phyloP scores from a whole-genome alignment of 495 filamentous ascomycete species.

The Lentithecium fluviatile region DNA sequence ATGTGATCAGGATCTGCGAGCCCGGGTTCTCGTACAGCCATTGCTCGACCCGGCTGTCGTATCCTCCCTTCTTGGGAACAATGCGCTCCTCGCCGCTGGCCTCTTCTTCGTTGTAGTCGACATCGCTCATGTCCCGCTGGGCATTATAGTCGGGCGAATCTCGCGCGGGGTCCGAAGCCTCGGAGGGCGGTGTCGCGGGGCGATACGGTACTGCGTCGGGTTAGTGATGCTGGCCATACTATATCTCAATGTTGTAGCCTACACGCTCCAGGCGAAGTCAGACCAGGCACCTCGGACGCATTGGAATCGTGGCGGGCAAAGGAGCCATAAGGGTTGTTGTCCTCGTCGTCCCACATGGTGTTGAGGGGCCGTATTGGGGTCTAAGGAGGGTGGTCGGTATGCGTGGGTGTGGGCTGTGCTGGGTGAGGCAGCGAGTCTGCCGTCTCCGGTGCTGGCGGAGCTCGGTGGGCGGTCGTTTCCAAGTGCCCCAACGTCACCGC shows the following conservation, averaged over 20 bases:
- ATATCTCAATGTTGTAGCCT: conserved; percentile 43
- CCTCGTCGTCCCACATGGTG: conserved; percentile 83
- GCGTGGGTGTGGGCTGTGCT: no score
- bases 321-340: conserved; percentile 91
- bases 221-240: conserved; percentile 6
- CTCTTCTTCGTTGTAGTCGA: conserved; percentile 58
- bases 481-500: no score
- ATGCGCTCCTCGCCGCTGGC: conserved; percentile 41
- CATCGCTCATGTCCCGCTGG: conserved; percentile 58
- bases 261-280: conserved; percentile 57
- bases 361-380: neutral
- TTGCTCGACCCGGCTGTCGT: conserved; percentile 93
- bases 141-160: conserved; percentile 62
- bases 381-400: no score
- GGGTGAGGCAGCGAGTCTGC: neutral
- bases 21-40: conserved; percentile 93
- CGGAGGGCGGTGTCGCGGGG: conserved; percentile 47
- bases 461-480: no score
- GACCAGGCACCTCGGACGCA: conserved; percentile 67
- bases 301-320: conserved; percentile 80
- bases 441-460: no score
- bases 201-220: conserved; percentile 38
- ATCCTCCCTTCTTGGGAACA: conserved; percentile 72
- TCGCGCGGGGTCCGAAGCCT: conserved; percentile 41
- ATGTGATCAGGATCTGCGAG: conserved; percentile 81